Conservation (phyloP, 2,329 filamentous ascomycete genomes). For the Neofusicoccum kwambonambiense region DNA sequence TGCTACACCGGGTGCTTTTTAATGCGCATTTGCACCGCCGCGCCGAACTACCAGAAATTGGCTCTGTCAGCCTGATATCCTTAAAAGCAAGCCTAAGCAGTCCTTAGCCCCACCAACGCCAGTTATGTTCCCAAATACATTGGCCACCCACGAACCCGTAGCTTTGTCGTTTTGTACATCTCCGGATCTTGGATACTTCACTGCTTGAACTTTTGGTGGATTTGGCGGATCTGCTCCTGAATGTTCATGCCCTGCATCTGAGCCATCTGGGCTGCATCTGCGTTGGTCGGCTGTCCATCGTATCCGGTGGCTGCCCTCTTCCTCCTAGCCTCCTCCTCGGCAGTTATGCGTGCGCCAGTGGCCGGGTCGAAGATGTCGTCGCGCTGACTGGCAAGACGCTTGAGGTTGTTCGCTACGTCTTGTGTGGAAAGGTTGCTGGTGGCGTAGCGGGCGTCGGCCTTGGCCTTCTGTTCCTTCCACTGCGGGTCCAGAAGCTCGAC, state of each 20-base stretch:
- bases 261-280: conserved; percentile 52
- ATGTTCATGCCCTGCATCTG: conserved; percentile 64
- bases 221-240: conserved; percentile 77
- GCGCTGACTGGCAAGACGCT: conserved; percentile 86
- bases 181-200: not conserved
- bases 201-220: conserved; percentile 55
- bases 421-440: conserved; percentile 83
- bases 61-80: conserved; percentile 16
- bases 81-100: conserved; percentile 15
- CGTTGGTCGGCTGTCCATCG: conserved; percentile 62
- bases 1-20: conserved; percentile 2
- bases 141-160: conserved; percentile 4
- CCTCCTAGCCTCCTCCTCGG: conserved; percentile 71
- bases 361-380: conserved; percentile 80
- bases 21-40: conserved; percentile 6
- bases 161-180: conserved; percentile 2
- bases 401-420: conserved; percentile 91
- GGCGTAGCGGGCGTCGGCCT: conserved; percentile 78
- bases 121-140: not conserved
- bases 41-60: conserved; percentile 13
- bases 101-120: conserved; percentile 13
- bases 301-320: conserved; percentile 67
- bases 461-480: conserved; percentile 94
- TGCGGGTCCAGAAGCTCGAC: conserved; percentile 88
- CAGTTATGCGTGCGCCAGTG: conserved; percentile 65